Evolutionary conservation across 305 asterid species (phyloP).

Genomic region (Fraxinus ornus): DNA sequence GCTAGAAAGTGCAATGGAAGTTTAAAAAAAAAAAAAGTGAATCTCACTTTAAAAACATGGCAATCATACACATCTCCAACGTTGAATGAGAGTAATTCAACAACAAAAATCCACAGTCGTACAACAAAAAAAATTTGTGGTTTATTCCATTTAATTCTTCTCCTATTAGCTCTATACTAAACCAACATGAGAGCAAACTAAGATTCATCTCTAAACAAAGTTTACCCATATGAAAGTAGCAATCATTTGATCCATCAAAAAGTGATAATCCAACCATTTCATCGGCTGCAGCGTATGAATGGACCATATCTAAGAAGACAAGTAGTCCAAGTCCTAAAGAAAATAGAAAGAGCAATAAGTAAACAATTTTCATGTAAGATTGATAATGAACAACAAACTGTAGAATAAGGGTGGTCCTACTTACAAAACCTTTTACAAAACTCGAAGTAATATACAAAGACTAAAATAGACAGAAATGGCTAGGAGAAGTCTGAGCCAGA

Average conservation of each 20-base stretch:
- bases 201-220: slow-evolving; percentile 14
- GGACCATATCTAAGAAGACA: slow-evolving; percentile 88
- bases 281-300: slow-evolving; percentile 96
- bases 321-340: slow-evolving; percentile 80
- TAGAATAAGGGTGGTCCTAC: slow-evolving; percentile 18
- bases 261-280: slow-evolving; percentile 94
- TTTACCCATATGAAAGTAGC: slow-evolving; percentile 93
- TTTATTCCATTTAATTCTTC: not conserved
- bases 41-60: slow-evolving; percentile 5
- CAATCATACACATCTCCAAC: not conserved
- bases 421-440: slow-evolving; percentile 5
- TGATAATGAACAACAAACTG: slow-evolving; percentile 17
- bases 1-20: not conserved
- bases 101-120: not conserved
- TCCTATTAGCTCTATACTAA: not conserved
- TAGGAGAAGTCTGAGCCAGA: slow-evolving; percentile 5
- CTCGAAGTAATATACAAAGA: not conserved
- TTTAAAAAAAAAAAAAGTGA: not conserved
- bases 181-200: slow-evolving; percentile 11
- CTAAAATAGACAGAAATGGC: slow-evolving; percentile 3
- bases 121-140: not conserved
- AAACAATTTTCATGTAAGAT: slow-evolving; percentile 11
- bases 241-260: slow-evolving; percentile 97
- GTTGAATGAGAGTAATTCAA: not conserved
- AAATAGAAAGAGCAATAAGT: slow-evolving; percentile 23